phyloP scores from a whole-genome alignment of 164 flowering plant genomes.

The Magnolia officinalis region DNA sequence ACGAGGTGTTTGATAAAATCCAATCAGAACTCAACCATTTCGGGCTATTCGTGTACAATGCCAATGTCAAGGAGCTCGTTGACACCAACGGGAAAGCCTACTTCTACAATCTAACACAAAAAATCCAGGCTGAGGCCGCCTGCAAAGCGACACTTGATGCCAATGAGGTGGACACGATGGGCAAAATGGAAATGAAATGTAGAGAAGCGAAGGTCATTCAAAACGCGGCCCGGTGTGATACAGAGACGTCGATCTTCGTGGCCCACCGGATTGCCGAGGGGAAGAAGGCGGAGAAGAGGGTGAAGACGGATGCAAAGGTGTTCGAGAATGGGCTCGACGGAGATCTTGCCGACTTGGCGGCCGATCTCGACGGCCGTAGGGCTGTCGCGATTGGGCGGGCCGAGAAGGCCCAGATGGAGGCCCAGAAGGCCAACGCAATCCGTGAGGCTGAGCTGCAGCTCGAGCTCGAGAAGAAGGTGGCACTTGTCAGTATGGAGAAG shows the following conservation, averaged over 20 bases:
- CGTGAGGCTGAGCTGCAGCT: slow-evolving; percentile 29
- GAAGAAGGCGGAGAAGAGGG: slow-evolving; percentile 24
- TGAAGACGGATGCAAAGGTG: slow-evolving; percentile 25
- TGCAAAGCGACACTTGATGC: slow-evolving; percentile 29
- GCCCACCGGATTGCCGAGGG: slow-evolving; percentile 30
- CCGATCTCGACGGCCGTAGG: slow-evolving; percentile 24
- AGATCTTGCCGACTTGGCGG: slow-evolving; percentile 27
- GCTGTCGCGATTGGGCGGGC: slow-evolving; percentile 21
- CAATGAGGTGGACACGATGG: slow-evolving; percentile 27
- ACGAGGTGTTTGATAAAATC: slow-evolving; percentile 37
- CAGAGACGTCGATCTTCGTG: slow-evolving; percentile 21
- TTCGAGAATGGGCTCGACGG: slow-evolving; percentile 31
- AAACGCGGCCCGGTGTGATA: slow-evolving; percentile 27
- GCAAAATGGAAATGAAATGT: slow-evolving; percentile 23
- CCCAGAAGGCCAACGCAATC: slow-evolving; percentile 24
- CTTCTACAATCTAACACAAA: slow-evolving; percentile 42
- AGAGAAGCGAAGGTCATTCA: slow-evolving; percentile 25
- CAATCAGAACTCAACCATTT: slow-evolving; percentile 39
- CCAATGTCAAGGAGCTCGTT: slow-evolving; percentile 41
- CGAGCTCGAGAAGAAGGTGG: slow-evolving; percentile 27
- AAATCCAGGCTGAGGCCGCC: slow-evolving; percentile 44
- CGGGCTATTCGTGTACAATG: slow-evolving; percentile 37
- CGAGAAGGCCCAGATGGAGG: slow-evolving; percentile 29
- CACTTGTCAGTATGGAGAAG: slow-evolving; percentile 23
- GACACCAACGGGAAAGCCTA: slow-evolving; percentile 40